These are phyloP conservation scores for Linum lewisii DNA, from an alignment of 345 rosid genomes.

Conservation along the genomic window DNA sequence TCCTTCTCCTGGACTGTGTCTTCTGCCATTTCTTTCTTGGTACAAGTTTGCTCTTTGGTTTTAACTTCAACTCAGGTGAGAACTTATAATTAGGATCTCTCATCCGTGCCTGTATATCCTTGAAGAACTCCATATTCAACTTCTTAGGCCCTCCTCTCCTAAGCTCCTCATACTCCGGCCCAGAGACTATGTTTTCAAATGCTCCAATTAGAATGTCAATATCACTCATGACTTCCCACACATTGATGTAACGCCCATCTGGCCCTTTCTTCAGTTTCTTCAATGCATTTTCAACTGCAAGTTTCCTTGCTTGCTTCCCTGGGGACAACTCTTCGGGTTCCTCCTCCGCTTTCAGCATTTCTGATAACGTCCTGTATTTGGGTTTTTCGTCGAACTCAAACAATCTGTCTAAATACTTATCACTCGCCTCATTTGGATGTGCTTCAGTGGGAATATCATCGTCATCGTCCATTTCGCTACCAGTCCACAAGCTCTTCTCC, in stretches of 20 bases:
- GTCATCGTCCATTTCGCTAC: constrained; percentile 76
- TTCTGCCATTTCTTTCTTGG: constrained; percentile 89
- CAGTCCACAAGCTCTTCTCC: constrained; percentile 89
- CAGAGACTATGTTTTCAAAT: constrained; percentile 79
- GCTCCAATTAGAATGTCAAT: constrained; percentile 76
- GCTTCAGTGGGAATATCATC: constrained; percentile 78
- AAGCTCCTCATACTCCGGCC: constrained; percentile 92
- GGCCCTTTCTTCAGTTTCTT: constrained; percentile 91
- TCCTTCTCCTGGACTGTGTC: constrained; percentile 69
- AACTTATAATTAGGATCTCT: constrained; percentile 84
- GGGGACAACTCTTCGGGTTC: constrained; percentile 90
- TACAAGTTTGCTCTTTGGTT: constrained; percentile 87
- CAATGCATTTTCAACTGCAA: constrained; percentile 88
- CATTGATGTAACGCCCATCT: constrained; percentile 79
- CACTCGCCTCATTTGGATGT: constrained; percentile 64
- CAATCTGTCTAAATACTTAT: constrained; percentile 61
- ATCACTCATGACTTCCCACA: constrained; percentile 96
- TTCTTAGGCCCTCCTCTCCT: constrained; percentile 86
- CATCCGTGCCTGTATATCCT: constrained; percentile 90
- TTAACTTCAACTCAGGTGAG: constrained; percentile 78
- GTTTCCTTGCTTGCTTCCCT: constrained; percentile 77
- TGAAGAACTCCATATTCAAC: constrained; percentile 85
- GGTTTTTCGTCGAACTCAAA: constrained; percentile 94
- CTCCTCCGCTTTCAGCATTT: constrained; percentile 61
- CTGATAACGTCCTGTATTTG: constrained; percentile 74